phyloP scores from a whole-genome alignment of 306 rosid species.

The Ziziphus jujuba region DNA sequence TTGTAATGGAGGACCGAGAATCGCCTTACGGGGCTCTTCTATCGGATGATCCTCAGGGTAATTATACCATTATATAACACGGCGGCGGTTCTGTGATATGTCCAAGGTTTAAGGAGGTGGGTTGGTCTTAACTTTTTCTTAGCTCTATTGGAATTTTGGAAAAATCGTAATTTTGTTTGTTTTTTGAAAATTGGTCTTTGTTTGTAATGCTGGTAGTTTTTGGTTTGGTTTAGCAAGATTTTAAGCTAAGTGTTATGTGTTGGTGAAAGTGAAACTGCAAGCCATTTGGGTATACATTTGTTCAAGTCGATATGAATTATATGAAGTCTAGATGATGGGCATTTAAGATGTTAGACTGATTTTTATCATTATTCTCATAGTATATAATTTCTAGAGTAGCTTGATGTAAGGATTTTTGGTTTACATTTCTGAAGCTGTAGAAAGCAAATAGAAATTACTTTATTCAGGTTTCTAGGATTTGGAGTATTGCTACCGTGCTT shows the following conservation, averaged over 20 bases:
- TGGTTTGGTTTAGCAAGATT: background rate
- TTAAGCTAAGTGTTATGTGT: background rate
- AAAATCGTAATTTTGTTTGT: background rate
- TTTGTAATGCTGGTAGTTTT: background rate
- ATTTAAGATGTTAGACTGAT: background rate
- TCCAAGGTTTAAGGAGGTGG: slow-evolving; percentile 4
- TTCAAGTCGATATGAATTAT: background rate
- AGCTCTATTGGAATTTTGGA: background rate
- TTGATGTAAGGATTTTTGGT: too few relatives aligned
- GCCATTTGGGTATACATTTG: background rate
- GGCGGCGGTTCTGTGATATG: slow-evolving; percentile 11
- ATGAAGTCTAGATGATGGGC: background rate
- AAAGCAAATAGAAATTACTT: background rate
- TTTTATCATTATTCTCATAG: too few relatives aligned
- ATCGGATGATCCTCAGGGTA: slow-evolving; percentile 35
- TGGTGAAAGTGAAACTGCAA: background rate
- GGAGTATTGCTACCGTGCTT: too few relatives aligned
- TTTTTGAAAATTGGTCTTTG: background rate
- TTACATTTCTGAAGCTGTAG: background rate
- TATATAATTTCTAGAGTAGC: too few relatives aligned
- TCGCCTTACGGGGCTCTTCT: slow-evolving; percentile 64
- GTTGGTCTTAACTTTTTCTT: background rate
- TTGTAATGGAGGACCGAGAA: slow-evolving; percentile 52
- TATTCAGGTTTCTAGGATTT: too few relatives aligned
- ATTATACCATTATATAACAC: slow-evolving; percentile 49